Conservation (phyloP, 305 asterid genomes). For the Stenogyne calaminthoides region DNA sequence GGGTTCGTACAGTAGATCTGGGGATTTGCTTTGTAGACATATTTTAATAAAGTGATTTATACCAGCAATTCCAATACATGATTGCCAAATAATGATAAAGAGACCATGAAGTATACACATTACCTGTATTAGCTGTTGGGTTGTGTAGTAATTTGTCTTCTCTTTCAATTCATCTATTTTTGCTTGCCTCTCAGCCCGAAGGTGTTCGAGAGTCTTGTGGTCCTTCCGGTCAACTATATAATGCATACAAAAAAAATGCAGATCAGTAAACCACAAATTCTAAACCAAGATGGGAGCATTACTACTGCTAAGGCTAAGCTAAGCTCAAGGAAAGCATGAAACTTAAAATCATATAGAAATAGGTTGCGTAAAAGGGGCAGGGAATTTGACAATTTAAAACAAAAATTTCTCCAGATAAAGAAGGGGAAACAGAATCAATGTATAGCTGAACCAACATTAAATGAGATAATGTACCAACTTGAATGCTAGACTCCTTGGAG, state of each 20-base stretch:
- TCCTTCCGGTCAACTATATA: slow-evolving; percentile 74
- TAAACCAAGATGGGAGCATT: neutral
- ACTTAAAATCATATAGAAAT: neutral
- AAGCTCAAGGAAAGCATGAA: neutral
- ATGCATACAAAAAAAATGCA: neutral
- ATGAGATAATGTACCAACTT: neutral
- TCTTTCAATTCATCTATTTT: slow-evolving; percentile 92
- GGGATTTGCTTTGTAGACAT: too few species aligned
- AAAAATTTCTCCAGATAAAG: neutral
- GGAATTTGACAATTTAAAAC: neutral
- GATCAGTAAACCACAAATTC: slow-evolving; percentile 11
- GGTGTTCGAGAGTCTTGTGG: slow-evolving; percentile 69
- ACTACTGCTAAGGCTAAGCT: neutral
- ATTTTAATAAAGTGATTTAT: slow-evolving; percentile 34
- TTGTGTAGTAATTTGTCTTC: slow-evolving; percentile 78
- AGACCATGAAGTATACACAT: neutral
- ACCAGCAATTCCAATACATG: slow-evolving; percentile 9
- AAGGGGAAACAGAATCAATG: neutral
- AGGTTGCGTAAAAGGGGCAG: neutral
- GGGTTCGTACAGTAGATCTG: too few species aligned
- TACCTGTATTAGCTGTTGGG: slow-evolving; percentile 95
- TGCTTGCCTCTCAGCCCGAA: slow-evolving; percentile 80
- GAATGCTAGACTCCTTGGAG: neutral
- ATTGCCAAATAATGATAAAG: neutral
- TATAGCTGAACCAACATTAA: neutral